Evolutionary conservation across 257 asterid genomes (phyloP).

Genomic region (Solanum arcanum): DNA sequence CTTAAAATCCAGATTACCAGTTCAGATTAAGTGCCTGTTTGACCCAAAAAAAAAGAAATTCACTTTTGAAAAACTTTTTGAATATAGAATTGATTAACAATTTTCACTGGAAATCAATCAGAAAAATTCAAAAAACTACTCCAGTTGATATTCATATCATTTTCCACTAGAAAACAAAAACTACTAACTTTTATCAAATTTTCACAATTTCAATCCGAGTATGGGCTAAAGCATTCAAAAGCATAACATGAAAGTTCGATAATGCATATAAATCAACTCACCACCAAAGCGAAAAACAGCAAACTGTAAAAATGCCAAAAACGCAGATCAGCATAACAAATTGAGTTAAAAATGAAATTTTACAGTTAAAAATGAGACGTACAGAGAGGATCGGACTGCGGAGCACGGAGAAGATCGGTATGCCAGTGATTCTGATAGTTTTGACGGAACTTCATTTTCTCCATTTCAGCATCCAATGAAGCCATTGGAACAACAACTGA

Average conservation of each 20-base stretch:
- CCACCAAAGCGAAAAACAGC: conserved; percentile 26
- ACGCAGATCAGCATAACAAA: neutral
- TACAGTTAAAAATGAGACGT: neutral
- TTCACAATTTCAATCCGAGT: too few relatives aligned
- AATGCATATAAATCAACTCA: neutral
- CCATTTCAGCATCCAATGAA: conserved; percentile 5
- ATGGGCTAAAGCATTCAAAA: neutral
- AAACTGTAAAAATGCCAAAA: conserved; percentile 11
- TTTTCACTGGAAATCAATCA: neutral
- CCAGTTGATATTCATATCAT: neutral
- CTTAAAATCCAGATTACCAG: neutral
- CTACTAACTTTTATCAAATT: neutral
- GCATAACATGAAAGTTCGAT: neutral
- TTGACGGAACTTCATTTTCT: conserved; percentile 18
- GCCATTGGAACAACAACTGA: neutral
- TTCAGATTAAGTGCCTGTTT: neutral
- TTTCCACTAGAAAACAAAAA: neutral
- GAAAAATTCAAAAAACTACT: neutral
- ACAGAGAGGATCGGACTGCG: conserved; percentile 20
- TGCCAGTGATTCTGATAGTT: conserved; percentile 13
- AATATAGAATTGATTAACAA: neutral
- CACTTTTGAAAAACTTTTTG: neutral
- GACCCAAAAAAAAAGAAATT: neutral
- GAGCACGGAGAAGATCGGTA: conserved; percentile 16
- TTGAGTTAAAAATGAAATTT: neutral